Evolutionary conservation across 768 basidiomycete species (phyloP).

Genomic region (Tremella mesenterica): DNA sequence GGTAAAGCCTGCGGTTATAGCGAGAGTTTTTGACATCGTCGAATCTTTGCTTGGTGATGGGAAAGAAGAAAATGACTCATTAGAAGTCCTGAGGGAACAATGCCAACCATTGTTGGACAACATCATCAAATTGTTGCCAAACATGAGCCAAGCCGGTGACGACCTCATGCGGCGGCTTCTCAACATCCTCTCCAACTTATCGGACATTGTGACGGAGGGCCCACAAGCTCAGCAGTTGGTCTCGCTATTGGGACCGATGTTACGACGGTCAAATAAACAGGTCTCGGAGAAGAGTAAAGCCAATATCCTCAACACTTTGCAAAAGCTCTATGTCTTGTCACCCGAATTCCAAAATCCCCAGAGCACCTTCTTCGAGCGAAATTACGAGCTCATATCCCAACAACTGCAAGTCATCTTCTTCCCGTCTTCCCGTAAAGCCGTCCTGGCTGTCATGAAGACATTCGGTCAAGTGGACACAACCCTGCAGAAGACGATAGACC

Average conservation of each 20-base stretch:
- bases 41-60: conserved; percentile 55
- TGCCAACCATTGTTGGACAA: conserved; percentile 55
- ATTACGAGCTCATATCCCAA: conserved; percentile 54
- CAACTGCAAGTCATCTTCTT: conserved; percentile 70
- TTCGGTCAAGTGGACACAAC: conserved; percentile 50
- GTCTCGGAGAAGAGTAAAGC: conserved; percentile 80
- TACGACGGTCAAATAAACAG: conserved; percentile 64
- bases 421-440: conserved; percentile 59
- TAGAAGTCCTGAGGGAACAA: conserved; percentile 61
- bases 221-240: conserved; percentile 66
- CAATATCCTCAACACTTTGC: conserved; percentile 62
- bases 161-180: conserved; percentile 72
- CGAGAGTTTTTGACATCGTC: conserved; percentile 73
- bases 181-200: conserved; percentile 65
- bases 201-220: conserved; percentile 62
- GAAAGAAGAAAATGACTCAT: conserved; percentile 54
- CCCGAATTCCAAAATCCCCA: conserved; percentile 36
- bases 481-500: conserved; percentile 50
- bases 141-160: conserved; percentile 49
- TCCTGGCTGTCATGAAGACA: conserved; percentile 58
- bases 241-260: conserved; percentile 63
- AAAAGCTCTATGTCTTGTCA: conserved; percentile 58
- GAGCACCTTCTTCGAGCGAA: conserved; percentile 29
- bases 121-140: conserved; percentile 60
- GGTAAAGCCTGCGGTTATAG: conserved; percentile 77